Evolutionary conservation across 1,284 basidiomycete species (phyloP), one percentile per base, ranked within the genome.

Genomic region (Fomes fomentarius): DNA sequence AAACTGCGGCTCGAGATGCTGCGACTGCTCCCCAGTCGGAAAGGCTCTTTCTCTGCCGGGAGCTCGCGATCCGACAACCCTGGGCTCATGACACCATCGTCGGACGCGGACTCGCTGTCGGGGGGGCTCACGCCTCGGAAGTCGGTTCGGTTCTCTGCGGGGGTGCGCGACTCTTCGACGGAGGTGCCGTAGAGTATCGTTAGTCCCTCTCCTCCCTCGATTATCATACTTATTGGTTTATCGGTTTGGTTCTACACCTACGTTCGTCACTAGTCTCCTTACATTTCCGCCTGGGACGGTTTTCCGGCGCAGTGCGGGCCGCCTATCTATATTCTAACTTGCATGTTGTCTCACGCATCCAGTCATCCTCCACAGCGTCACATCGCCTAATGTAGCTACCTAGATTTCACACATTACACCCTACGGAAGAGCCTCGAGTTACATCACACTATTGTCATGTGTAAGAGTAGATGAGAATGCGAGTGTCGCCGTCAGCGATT

Each of bases 81-180:
- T 15, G 51, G 55, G 17, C 43, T 56, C 37, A 38, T 63, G 52
- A 52, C 56, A 25, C 54, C 54, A 3, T 42, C 50, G 17, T 62
- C 64, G 14, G 65, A 68, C 50, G 58, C 57, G 47, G 65, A 66
- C 34, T 63, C 65, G 42, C 54, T 53, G 15, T 64, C 66, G 10
- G 59, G 62, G 17, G 62, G 57, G 50, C 50, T 66, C 30, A 61
- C 65, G 8, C 64, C 64, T 11, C 65, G 65, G 59, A 87, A 87
- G 66, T 80, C 79, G 5, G 84, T 86, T 42, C 76, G 84, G 44
- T 86, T 86, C 65, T 69, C 69, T 14, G 43, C 56, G 19, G 52
- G 56, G 14, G 54, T 56, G 24, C 47, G 48, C 19, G 52, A 46
- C 11, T 30, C 35, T 1, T 39, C 50, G 12, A 33, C 53, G 33